phyloP scores from a whole-genome alignment of 2,329 filamentous ascomycete genomes.

The Trichoderma koningiopsis region DNA sequence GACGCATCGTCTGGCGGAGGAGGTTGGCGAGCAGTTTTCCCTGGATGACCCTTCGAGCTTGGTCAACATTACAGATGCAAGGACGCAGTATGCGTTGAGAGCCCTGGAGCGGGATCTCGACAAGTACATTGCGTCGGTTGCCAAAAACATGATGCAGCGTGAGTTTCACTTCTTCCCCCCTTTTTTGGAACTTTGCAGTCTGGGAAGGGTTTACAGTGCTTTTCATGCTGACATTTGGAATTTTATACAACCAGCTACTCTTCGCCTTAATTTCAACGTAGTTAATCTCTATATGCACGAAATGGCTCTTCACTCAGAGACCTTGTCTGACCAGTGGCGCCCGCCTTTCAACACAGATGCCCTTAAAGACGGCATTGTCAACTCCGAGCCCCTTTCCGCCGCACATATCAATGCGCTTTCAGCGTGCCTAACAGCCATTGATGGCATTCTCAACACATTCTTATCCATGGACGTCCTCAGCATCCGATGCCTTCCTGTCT shows the following conservation, averaged over 20 bases:
- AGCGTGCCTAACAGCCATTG: constrained; percentile 66
- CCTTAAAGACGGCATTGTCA: constrained; percentile 46
- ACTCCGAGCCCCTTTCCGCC: constrained; percentile 43
- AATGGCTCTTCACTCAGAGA: constrained; percentile 67
- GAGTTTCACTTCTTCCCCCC: constrained; percentile 43
- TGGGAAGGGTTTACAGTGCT: neutral
- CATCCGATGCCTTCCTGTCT: constrained; percentile 68
- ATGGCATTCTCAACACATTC: constrained; percentile 67
- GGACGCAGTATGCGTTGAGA: constrained; percentile 65
- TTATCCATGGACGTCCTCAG: constrained; percentile 59
- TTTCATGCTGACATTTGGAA: neutral
- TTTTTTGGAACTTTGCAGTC: neutral
- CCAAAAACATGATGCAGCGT: constrained; percentile 58
- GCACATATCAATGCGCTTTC: constrained; percentile 69
- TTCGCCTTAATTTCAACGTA: constrained; percentile 65
- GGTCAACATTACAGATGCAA: constrained; percentile 60
- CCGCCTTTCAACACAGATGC: constrained; percentile 50
- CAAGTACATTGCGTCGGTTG: constrained; percentile 59
- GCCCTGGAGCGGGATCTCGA: constrained; percentile 67
- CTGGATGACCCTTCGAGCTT: constrained; percentile 63
- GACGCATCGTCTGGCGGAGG: constrained; percentile 66
- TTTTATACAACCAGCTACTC: constrained; percentile 50
- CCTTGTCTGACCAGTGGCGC: constrained; percentile 56
- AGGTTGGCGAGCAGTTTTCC: constrained; percentile 66
- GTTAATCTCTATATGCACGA: constrained; percentile 76